Percentiles rank a stretch among this genome's conserved stretches.
phyloP scores from a whole-genome alignment of 1,284 basidiomycete genomes.

The Taiwanofungus camphoratus region DNA sequence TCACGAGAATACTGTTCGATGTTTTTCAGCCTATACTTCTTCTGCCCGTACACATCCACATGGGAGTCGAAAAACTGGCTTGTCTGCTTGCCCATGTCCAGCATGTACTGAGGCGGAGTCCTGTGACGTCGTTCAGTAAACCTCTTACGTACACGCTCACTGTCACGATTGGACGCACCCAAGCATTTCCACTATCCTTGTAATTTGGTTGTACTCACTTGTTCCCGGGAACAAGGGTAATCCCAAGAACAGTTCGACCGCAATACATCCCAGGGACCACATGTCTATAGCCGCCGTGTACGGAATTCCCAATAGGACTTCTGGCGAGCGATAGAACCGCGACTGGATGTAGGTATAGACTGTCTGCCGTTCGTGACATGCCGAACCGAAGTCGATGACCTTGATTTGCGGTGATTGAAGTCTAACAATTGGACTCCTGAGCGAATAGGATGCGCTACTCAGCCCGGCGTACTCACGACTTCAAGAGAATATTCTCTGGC shows the following conservation, averaged over 20 bases:
- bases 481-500: slow-evolving; percentile 93
- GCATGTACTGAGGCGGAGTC: slow-evolving; percentile 86
- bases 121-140: too few relatives aligned
- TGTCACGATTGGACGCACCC: slow-evolving; percentile 54
- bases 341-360: slow-evolving; percentile 99
- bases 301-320: slow-evolving; percentile 92
- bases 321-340: slow-evolving; percentile 96
- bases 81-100: slow-evolving; percentile 95
- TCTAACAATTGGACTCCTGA: too few relatives aligned
- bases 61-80: slow-evolving; percentile 89
- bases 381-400: slow-evolving; percentile 98
- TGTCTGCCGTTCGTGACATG: slow-evolving; percentile 97
- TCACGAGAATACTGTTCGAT: slow-evolving; percentile 95
- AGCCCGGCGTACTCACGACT: slow-evolving; percentile 62
- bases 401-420: slow-evolving; percentile 98
- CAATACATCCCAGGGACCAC: slow-evolving; percentile 95
- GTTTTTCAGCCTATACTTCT: slow-evolving; percentile 86
- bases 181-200: slow-evolving; percentile 96
- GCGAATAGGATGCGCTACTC: slow-evolving; percentile 6
- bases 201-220: slow-evolving; percentile 98
- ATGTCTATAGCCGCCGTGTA: slow-evolving; percentile 95
- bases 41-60: slow-evolving; percentile 80
- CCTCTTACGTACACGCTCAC: slow-evolving; percentile 9
- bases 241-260: slow-evolving; percentile 96
- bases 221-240: slow-evolving; percentile 96